These are phyloP conservation scores for Mesembryanthemum crystallinum DNA, from an alignment of 148 eudicot species.

Conservation along the genomic window DNA sequence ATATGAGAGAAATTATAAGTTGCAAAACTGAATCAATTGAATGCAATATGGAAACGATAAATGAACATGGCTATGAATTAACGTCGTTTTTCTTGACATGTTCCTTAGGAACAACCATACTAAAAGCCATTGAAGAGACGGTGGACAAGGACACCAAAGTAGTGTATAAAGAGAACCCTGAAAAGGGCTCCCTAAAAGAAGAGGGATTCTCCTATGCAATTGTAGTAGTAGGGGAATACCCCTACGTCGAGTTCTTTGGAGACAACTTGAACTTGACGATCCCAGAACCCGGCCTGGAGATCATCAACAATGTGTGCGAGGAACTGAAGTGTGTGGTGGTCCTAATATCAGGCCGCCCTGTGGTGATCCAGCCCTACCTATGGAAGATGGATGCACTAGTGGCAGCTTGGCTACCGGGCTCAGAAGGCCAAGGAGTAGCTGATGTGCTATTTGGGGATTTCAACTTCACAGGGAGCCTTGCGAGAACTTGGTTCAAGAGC, in stretches of 20 bases:
- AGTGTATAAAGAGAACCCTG: slow-evolving; percentile 22
- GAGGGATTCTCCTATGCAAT: slow-evolving; percentile 24
- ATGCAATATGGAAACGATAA: neutral
- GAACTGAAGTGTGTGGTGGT: slow-evolving; percentile 33
- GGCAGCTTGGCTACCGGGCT: slow-evolving; percentile 38
- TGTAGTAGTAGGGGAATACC: slow-evolving; percentile 22
- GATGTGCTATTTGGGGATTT: slow-evolving; percentile 27
- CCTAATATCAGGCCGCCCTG: slow-evolving; percentile 32
- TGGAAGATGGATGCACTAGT: slow-evolving; percentile 30
- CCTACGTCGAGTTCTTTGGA: slow-evolving; percentile 25
- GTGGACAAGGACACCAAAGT: slow-evolving; percentile 26
- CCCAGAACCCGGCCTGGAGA: slow-evolving; percentile 20
- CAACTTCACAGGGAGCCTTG: slow-evolving; percentile 23
- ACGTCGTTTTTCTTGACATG: neutral
- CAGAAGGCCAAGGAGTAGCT: slow-evolving; percentile 35
- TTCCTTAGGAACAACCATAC: slow-evolving; percentile 23
- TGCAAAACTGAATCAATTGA: no score
- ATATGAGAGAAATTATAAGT: no score
- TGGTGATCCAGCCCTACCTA: slow-evolving; percentile 35
- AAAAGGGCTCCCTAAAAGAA: slow-evolving; percentile 7
- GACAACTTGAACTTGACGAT: slow-evolving; percentile 26
- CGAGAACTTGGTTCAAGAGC: slow-evolving; percentile 31
- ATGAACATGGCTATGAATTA: no score
- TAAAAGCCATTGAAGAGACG: slow-evolving; percentile 24
- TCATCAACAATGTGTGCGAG: slow-evolving; percentile 20